Conservation (phyloP, 2,329 filamentous ascomycete species). For the Colletotrichum siamense region DNA sequence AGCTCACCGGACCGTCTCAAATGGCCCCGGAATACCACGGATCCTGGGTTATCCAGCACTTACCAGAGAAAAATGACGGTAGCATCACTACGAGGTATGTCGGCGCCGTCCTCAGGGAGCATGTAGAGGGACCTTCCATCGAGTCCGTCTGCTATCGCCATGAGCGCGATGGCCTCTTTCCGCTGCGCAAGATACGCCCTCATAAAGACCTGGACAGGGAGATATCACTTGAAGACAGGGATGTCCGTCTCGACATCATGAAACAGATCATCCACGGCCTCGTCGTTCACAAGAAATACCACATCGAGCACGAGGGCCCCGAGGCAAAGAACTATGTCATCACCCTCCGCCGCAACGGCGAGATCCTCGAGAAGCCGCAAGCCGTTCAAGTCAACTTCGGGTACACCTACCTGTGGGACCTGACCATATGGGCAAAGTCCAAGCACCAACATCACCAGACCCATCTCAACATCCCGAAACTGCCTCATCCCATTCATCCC, state of each 20-base stretch:
- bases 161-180: background rate
- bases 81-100: no score
- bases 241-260: background rate
- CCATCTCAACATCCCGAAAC: background rate
- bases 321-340: background rate
- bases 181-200: background rate
- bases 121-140: accelerated
- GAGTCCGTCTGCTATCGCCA: background rate
- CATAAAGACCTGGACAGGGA: accelerated
- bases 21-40: accelerated
- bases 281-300: accelerated
- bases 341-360: background rate
- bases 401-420: accelerated
- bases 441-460: accelerated
- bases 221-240: no score
- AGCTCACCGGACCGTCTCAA: background rate
- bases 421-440: background rate
- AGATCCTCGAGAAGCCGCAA: accelerated
- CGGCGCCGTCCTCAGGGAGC: accelerated
- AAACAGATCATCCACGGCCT: background rate
- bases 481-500: accelerated
- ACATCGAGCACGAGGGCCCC: background rate
- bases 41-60: background rate
- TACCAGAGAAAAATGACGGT: no score
- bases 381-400: background rate